phyloP scores from a whole-genome alignment of 495 filamentous ascomycete genomes.

The Lasiosphaeria hispida region DNA sequence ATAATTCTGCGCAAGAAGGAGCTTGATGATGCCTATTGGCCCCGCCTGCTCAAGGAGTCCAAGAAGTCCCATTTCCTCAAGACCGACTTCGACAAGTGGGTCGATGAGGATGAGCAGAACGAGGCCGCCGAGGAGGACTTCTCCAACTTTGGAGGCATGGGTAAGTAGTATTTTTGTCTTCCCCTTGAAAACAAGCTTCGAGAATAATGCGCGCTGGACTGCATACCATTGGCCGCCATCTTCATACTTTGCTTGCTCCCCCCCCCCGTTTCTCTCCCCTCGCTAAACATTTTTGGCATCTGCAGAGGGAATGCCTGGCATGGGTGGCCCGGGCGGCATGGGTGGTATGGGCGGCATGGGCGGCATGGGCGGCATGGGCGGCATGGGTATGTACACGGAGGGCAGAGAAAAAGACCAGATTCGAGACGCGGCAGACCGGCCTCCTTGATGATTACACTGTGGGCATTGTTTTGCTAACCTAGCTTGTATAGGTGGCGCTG shows the following conservation, averaged over 20 bases:
- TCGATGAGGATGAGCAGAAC: constrained; percentile 99
- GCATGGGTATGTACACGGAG: constrained; percentile 44
- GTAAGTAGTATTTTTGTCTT: constrained; percentile 33
- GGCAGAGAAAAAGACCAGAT: constrained; percentile 4
- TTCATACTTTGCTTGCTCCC: neutral
- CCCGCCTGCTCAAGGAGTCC: constrained; percentile 80
- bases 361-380: no score
- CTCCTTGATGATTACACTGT: neutral
- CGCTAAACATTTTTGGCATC: constrained; percentile 16
- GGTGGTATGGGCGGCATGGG: constrained; percentile 33
- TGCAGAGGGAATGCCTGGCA: constrained; percentile 47
- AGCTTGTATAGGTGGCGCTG: constrained; percentile 20
- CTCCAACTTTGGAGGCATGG: constrained; percentile 62
- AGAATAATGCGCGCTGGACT: neutral
- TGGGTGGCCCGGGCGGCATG: constrained; percentile 25
- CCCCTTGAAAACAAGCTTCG: neutral
- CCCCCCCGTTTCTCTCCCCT: constrained; percentile 1
- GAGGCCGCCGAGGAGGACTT: constrained; percentile 81
- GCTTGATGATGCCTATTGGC: constrained; percentile 87
- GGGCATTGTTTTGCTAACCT: constrained; percentile 6
- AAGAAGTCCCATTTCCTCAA: constrained; percentile 95
- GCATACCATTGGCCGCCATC: neutral
- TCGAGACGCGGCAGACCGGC: constrained; percentile 8
- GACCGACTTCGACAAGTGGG: constrained; percentile 99
- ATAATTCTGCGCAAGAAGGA: constrained; percentile 96